Percentiles rank a stretch among this genome's conserved stretches.
These are phyloP conservation scores for Brettanomyces bruxellensis DNA, from an alignment of 805 yeast species.

Conservation along the genomic window DNA sequence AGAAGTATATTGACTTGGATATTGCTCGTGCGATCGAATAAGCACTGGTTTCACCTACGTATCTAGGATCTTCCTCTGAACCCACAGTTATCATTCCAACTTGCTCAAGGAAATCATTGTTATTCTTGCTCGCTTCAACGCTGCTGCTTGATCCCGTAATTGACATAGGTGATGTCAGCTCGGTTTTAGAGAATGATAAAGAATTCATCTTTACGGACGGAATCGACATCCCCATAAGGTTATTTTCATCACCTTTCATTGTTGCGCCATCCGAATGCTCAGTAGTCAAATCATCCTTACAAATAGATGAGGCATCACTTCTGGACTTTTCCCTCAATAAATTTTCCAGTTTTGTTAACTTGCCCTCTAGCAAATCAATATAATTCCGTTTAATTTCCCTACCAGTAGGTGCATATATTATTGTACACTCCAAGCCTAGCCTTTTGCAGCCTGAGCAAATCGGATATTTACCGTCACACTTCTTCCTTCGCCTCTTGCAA, in stretches of 20 bases:
- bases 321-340: not conserved
- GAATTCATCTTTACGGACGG: not conserved
- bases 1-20: conserved; percentile 15
- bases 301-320: not conserved
- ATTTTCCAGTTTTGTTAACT: conserved; percentile 6
- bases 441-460: conserved; percentile 34
- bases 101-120: conserved; percentile 16
- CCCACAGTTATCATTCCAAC: conserved; percentile 23
- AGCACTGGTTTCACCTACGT: conserved; percentile 24
- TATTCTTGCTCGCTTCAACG: too few relatives aligned
- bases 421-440: conserved; percentile 34
- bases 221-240: not conserved
- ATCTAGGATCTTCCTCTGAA: conserved; percentile 22
- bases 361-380: conserved; percentile 33
- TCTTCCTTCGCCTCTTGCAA: conserved; percentile 39
- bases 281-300: not conserved
- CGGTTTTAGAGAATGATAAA: too few relatives aligned
- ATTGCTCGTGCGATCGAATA: conserved; percentile 25
- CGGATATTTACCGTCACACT: conserved; percentile 45
- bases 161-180: not conserved
- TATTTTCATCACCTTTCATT: not conserved
- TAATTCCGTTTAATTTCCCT: conserved; percentile 39
- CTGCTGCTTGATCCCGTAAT: conserved; percentile 1
- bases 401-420: conserved; percentile 39
- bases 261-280: not conserved